Evolutionary conservation across 306 rosid genomes (phyloP).

Genomic region (Castanospermum australe): DNA sequence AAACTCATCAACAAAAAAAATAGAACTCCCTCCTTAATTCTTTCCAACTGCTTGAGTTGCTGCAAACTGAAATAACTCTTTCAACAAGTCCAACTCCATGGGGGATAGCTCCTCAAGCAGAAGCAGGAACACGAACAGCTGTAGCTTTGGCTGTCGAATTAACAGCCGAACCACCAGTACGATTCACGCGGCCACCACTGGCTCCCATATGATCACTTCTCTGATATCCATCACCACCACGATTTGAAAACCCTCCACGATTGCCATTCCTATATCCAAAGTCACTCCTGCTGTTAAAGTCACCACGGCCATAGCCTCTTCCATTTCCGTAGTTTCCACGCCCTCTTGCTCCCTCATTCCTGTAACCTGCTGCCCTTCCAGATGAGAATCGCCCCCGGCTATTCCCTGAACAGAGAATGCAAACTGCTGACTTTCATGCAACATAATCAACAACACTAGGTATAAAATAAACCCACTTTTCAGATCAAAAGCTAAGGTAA

Average conservation of each 20-base stretch:
- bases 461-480: background rate
- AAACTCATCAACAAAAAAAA: conserved; percentile 33
- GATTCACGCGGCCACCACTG: conserved; percentile 52
- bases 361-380: conserved; percentile 58
- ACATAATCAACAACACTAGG: background rate
- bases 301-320: conserved; percentile 65
- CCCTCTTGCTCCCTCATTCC: conserved; percentile 73
- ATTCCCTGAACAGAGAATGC: conserved; percentile 48
- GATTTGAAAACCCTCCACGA: conserved; percentile 51
- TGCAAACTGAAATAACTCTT: conserved; percentile 28
- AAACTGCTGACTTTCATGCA: conserved; percentile 5
- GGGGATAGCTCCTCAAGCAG: conserved; percentile 49
- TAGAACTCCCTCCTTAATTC: conserved; percentile 29
- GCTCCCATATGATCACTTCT: conserved; percentile 49
- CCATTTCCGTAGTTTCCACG: conserved; percentile 74
- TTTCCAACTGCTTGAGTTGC: conserved; percentile 29
- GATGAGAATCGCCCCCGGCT: conserved; percentile 56
- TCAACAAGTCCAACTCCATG: conserved; percentile 1
- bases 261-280: conserved; percentile 59
- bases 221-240: conserved; percentile 69
- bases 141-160: conserved; percentile 43
- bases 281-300: conserved; percentile 50
- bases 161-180: conserved; percentile 46
- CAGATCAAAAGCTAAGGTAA: background rate
- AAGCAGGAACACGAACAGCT: conserved; percentile 52